Evolutionary conservation across 2,329 filamentous ascomycete species (phyloP).

Genomic region (Fusarium newnesense): DNA sequence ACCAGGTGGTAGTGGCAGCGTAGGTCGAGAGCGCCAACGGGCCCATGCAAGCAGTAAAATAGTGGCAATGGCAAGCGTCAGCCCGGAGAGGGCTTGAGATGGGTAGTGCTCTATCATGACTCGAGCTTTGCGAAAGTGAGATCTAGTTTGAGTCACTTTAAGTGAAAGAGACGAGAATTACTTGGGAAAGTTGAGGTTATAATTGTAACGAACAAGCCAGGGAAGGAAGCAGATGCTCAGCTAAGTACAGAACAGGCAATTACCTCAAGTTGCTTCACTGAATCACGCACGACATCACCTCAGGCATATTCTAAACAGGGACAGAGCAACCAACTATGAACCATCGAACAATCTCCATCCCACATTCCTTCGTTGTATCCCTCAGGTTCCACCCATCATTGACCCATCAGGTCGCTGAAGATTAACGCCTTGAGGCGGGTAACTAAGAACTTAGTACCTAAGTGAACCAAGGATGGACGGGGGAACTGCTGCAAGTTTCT

Average conservation of each 20-base stretch:
- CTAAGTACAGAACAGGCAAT: background rate
- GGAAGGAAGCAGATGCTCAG: background rate
- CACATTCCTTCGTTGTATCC: background rate
- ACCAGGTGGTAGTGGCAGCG: conserved; percentile 41
- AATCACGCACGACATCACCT: background rate
- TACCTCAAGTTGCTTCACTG: background rate
- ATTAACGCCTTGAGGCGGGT: background rate
- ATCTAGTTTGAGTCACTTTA: background rate
- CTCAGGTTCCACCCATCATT: background rate
- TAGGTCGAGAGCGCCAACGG: conserved; percentile 9
- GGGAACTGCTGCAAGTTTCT: background rate
- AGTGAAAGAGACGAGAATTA: background rate
- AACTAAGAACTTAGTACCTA: background rate
- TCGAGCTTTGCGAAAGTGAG: background rate
- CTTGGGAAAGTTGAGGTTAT: background rate
- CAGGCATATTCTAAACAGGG: background rate
- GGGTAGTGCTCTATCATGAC: conserved; percentile 20
- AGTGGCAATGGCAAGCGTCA: conserved; percentile 16
- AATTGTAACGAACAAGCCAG: background rate
- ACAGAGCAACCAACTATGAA: background rate
- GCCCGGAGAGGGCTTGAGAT: conserved; percentile 7
- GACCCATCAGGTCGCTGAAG: background rate
- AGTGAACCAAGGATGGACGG: background rate
- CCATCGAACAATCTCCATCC: background rate
- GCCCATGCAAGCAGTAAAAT: conserved; percentile 4